Evolutionary conservation across 108 stramenopile genomes (phyloP).

Genomic region (Fistulifera pelliculosa): DNA sequence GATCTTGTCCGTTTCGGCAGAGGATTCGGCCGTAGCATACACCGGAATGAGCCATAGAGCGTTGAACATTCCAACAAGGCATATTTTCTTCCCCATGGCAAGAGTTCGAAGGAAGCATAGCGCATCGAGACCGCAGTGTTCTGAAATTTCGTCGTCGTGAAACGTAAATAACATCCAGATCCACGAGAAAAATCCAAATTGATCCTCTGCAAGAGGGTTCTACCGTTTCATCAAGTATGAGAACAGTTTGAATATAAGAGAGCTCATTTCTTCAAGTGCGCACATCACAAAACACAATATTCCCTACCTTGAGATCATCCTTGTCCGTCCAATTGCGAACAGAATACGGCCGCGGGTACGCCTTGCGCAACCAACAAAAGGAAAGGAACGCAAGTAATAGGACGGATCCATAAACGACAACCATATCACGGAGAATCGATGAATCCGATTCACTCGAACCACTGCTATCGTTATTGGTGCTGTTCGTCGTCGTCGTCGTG

Average conservation of each 20-base stretch:
- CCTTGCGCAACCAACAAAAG: constrained; percentile 39
- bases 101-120: constrained; percentile 31
- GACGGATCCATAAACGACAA: constrained; percentile 40
- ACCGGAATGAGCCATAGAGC: constrained; percentile 46
- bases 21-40: constrained; percentile 22
- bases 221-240: constrained; percentile 1
- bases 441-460: constrained; percentile 12
- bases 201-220: constrained; percentile 32
- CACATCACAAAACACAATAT: too few relatives aligned
- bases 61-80: constrained; percentile 30
- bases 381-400: constrained; percentile 27
- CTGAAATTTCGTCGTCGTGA: constrained; percentile 35
- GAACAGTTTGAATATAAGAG: too few relatives aligned
- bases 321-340: constrained; percentile 34
- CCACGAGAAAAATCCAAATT: constrained; percentile 42
- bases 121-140: constrained; percentile 42
- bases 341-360: constrained; percentile 37
- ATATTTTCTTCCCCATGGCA: constrained; percentile 24
- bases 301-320: too few relatives aligned
- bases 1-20: constrained; percentile 7
- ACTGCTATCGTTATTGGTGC: too few relatives aligned
- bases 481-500: too few relatives aligned
- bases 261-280: too few relatives aligned
- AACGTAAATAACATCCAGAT: constrained; percentile 43
- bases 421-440: constrained; percentile 28